Base-by-base conservation (phyloP, 768 basidiomycete genomes). In the Leucocoprinus birnbaumii region DNA sequence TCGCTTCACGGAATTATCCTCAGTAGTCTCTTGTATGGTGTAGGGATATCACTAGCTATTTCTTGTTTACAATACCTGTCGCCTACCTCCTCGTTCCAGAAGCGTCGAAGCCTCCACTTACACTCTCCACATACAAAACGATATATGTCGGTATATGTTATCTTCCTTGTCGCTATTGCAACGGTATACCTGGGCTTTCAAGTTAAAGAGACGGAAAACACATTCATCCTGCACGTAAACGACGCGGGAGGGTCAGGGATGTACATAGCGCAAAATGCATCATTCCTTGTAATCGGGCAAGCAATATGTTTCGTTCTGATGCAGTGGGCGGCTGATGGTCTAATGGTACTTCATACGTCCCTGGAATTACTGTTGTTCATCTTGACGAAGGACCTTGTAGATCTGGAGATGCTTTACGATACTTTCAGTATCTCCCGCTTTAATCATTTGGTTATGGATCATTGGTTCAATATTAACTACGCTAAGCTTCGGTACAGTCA, bases 321-420 rank as follows among this genome's bases (percentile, higher is more conserved):
- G n/a, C 49, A 51, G 24, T 51, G 49, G 49, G 40, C 49, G 3
- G 37, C n/a, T 8, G 49, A 51, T 25, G 35, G 49, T 14, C 35
- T 51, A 40, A n/a, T 51, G 49, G 49, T 51, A 51, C 14, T 41
- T 22, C 1, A 18, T 6, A 22, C n/a, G 3, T 2, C n/a, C n/a
- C n/a, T n/a, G n/a, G n/a, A n/a, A n/a, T n/a, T n/a, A n/a, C n/a
- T n/a, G n/a, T n/a, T n/a, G n/a, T n/a, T n/a, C n/a, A n/a, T n/a
- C n/a, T n/a, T n/a, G n/a, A n/a, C n/a, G n/a, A n/a, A n/a, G n/a
- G n/a, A n/a, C n/a, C n/a, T n/a, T n/a, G n/a, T 31, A 51, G 49
- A 14, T 51, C 26, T 51, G 49, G 49, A 37, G 40, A 14, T 51
- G 49, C 22, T 51, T 40, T 18, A 14, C 40, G 1, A 26, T 51